phyloP scores from a whole-genome alignment of 2,329 filamentous ascomycete species.

The Calonectria honghensis region DNA sequence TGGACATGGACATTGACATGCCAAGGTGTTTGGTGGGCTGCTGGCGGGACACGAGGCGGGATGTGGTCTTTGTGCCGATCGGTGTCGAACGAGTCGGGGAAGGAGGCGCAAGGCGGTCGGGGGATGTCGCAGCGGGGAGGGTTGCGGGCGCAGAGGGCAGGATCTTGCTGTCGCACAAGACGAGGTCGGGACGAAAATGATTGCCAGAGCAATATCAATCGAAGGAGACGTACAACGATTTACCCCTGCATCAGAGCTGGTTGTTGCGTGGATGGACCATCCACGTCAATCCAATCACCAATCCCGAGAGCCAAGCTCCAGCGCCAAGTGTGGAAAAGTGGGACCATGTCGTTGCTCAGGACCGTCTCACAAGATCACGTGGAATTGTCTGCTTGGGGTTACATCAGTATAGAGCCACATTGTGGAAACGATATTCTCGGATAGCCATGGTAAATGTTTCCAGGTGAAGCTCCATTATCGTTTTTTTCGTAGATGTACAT shows the following conservation, averaged over 20 bases:
- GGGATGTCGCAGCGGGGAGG: not conserved
- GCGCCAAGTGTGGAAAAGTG: conserved; percentile 46
- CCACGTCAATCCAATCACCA: conserved; percentile 37
- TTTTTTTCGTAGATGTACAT: not conserved
- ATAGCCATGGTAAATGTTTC: not conserved
- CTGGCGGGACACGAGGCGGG: conserved; percentile 40
- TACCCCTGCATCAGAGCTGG: conserved; percentile 48
- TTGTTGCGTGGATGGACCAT: conserved; percentile 40
- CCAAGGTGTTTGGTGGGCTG: conserved; percentile 52
- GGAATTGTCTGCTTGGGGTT: conserved; percentile 22
- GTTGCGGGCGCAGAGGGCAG: not conserved
- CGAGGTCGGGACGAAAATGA: conserved; percentile 30
- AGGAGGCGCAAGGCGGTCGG: not conserved
- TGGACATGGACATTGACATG: conserved; percentile 62
- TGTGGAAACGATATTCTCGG: not conserved
- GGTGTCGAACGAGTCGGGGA: conserved; percentile 24
- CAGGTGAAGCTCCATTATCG: not conserved
- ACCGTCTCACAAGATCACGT: conserved; percentile 30
- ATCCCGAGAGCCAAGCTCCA: conserved; percentile 36
- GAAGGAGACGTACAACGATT: conserved; percentile 40
- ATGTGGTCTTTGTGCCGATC: conserved; percentile 37
- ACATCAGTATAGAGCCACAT: not conserved
- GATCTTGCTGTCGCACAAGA: conserved; percentile 8
- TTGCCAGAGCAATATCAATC: conserved; percentile 46
- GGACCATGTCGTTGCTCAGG: conserved; percentile 29